Evolutionary conservation across 352 stramenopile species (phyloP).

Genomic region (Phytophthora aleatoria): DNA sequence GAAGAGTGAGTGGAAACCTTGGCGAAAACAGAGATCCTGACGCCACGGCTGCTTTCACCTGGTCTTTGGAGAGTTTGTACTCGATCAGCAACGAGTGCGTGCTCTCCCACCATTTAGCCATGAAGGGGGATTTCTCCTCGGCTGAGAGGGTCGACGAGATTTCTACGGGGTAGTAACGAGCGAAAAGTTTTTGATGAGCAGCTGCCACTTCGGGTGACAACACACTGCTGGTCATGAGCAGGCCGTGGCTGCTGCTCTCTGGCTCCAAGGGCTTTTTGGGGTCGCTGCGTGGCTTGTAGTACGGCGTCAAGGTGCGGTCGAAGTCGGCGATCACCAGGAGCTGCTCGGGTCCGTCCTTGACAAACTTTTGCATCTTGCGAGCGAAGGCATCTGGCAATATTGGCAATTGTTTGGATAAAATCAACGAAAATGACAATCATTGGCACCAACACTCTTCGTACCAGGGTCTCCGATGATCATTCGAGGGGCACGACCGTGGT

Average conservation of each 20-base stretch:
- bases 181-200: slow-evolving; percentile 47
- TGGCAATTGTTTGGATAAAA: slow-evolving; percentile 2
- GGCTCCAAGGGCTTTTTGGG: slow-evolving; percentile 9
- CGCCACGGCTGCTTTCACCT: slow-evolving; percentile 45
- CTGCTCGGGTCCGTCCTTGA: slow-evolving; percentile 57
- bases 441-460: slow-evolving; percentile 4
- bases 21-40: slow-evolving; percentile 33
- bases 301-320: slow-evolving; percentile 73
- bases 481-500: slow-evolving; percentile 16
- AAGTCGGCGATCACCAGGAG: slow-evolving; percentile 78
- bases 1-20: slow-evolving; percentile 57
- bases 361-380: slow-evolving; percentile 74
- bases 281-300: slow-evolving; percentile 33
- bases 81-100: slow-evolving; percentile 51
- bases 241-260: slow-evolving; percentile 34
- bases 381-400: slow-evolving; percentile 57
- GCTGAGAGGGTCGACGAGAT: slow-evolving; percentile 54
- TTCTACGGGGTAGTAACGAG: slow-evolving; percentile 70
- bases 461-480: slow-evolving; percentile 34
- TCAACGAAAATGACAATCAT: background rate
- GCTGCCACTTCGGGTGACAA: slow-evolving; percentile 20
- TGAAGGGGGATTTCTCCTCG: slow-evolving; percentile 70
- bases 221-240: slow-evolving; percentile 33
- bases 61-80: slow-evolving; percentile 43
- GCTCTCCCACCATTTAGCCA: slow-evolving; percentile 64